These are phyloP conservation scores for Lomentospora prolificans DNA, from an alignment of 2,329 filamentous ascomycete genomes.

Conservation along the genomic window DNA sequence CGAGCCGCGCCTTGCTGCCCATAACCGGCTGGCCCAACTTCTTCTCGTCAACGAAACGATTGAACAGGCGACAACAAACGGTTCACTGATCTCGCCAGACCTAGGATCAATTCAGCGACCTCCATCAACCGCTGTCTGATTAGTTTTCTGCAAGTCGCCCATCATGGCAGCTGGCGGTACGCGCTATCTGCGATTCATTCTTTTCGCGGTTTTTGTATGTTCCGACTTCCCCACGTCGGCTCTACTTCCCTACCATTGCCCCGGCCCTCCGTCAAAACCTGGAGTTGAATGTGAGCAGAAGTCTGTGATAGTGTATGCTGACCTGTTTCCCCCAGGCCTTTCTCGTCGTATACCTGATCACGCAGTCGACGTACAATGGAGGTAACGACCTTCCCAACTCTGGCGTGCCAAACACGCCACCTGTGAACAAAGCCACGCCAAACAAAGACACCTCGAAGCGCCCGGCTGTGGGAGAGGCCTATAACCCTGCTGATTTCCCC, in stretches of 20 bases:
- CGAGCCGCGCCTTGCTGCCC: background rate
- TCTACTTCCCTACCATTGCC: background rate
- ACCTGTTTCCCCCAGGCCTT: conserved; percentile 43
- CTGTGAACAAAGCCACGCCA: conserved; percentile 10
- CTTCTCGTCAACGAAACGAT: too few relatives aligned
- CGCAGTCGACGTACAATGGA: conserved; percentile 41
- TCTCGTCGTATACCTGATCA: conserved; percentile 73
- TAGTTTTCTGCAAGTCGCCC: background rate
- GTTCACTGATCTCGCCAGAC: too few relatives aligned
- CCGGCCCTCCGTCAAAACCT: background rate
- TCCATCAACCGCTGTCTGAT: background rate
- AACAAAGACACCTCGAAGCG: conserved; percentile 13
- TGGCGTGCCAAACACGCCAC: conserved; percentile 15
- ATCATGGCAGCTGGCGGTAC: conserved; percentile 58
- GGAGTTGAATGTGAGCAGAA: background rate
- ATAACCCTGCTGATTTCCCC: conserved; percentile 32
- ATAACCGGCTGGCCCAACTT: too few relatives aligned
- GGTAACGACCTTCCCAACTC: conserved; percentile 19
- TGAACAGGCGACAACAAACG: too few relatives aligned
- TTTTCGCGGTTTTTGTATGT: conserved; percentile 77
- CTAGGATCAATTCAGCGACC: too few relatives aligned
- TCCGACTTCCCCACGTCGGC: background rate
- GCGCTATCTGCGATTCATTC: conserved; percentile 67
- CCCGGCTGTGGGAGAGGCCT: conserved; percentile 19
- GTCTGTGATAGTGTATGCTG: too few relatives aligned